phyloP scores from a whole-genome alignment of 148 eudicot genomes.

The Euryodendron excelsum region DNA sequence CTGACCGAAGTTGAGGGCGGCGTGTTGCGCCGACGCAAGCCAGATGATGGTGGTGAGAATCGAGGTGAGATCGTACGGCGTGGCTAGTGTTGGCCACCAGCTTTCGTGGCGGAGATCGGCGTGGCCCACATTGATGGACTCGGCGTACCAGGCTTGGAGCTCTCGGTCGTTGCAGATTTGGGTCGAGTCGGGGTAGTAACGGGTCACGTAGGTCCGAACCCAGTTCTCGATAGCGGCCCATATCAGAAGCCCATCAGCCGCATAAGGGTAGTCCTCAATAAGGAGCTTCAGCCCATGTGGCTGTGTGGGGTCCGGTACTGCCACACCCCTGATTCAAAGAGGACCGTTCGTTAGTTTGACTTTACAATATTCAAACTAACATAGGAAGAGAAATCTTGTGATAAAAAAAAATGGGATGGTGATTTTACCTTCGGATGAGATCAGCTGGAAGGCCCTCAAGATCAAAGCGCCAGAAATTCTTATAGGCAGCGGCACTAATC shows the following conservation, averaged over 20 bases:
- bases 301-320: conserved; percentile 75
- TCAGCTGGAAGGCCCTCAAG: conserved; percentile 83
- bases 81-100: conserved; percentile 81
- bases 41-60: conserved; percentile 79
- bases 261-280: conserved; percentile 89
- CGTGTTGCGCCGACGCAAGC: conserved; percentile 93
- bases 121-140: conserved; percentile 88
- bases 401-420: too few relatives aligned
- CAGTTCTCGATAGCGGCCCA: conserved; percentile 80
- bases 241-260: conserved; percentile 81
- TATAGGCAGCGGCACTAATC: conserved; percentile 89
- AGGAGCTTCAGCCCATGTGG: conserved; percentile 75
- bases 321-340: conserved; percentile 63
- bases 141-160: conserved; percentile 93
- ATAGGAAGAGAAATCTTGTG: too few relatives aligned
- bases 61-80: conserved; percentile 56
- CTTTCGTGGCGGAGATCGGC: conserved; percentile 60
- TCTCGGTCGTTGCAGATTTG: conserved; percentile 58
- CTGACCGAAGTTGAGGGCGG: conserved; percentile 90
- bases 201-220: conserved; percentile 66
- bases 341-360: not conserved
- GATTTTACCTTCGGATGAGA: conserved; percentile 71
- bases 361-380: not conserved
- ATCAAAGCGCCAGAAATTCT: conserved; percentile 80
- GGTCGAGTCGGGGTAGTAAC: conserved; percentile 63